A percentile compares a stretch with the other conserved stretches of the same genome.
Conservation (phyloP, 441 rosid genomes). For the Eugenia klotzschiana region DNA sequence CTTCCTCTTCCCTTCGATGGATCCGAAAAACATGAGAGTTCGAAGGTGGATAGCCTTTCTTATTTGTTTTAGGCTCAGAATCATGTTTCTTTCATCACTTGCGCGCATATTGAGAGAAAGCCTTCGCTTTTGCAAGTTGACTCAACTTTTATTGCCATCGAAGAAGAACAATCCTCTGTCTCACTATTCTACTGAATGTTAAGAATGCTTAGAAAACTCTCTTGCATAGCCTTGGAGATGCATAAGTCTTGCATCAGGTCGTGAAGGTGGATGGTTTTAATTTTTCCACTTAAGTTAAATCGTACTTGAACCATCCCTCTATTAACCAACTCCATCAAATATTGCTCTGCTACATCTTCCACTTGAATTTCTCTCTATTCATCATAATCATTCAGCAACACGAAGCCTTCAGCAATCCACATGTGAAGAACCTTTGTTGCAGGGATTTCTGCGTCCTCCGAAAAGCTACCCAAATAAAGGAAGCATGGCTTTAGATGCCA, state of each 20-base stretch:
- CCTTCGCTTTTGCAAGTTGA: neutral
- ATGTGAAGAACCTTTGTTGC: accelerated
- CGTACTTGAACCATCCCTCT: neutral
- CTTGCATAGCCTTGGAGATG: neutral
- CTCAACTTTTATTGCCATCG: neutral
- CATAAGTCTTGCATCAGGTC: neutral
- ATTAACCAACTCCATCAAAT: neutral
- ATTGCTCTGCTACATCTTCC: neutral
- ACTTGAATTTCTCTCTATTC: neutral
- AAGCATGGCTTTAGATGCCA: neutral
- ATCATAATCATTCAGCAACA: accelerated
- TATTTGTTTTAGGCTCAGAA: neutral
- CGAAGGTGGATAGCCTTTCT: neutral
- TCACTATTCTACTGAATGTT: neutral
- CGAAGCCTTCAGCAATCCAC: neutral
- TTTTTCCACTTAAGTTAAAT: neutral
- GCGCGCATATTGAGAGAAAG: neutral
- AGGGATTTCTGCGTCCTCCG: neutral
- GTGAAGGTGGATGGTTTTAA: neutral
- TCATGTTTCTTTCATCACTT: no score
- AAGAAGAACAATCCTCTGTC: neutral
- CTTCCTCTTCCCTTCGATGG: accelerated
- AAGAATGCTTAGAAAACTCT: neutral
- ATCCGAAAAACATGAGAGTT: neutral
- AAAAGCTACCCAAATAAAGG: neutral